These are phyloP conservation scores for Xanthoconium purpureum DNA, from an alignment of 768 basidiomycete genomes.

Conservation along the genomic window DNA sequence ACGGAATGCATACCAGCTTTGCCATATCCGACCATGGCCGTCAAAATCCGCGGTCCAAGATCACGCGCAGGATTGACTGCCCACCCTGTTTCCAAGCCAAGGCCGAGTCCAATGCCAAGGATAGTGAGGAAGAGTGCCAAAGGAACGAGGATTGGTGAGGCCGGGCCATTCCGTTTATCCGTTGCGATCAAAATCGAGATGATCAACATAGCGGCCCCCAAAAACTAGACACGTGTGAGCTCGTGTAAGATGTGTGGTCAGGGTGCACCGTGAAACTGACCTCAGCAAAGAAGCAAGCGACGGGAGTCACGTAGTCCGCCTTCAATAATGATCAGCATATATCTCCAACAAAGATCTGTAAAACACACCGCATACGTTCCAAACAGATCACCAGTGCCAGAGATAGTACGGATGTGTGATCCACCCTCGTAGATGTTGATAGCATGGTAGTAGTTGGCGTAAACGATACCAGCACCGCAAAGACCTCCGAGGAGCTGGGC, in stretches of 20 bases:
- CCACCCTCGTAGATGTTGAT: slow-evolving; percentile 65
- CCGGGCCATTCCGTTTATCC: slow-evolving; percentile 50
- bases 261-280: slow-evolving; percentile 23
- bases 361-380: slow-evolving; percentile 55
- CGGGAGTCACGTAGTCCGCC: slow-evolving; percentile 43
- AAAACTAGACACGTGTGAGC: slow-evolving; percentile 38
- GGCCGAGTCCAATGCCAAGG: slow-evolving; percentile 53
- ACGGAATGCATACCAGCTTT: slow-evolving; percentile 38
- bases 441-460: slow-evolving; percentile 65
- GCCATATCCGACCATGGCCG: slow-evolving; percentile 74
- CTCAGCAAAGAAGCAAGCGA: slow-evolving; percentile 48
- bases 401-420: slow-evolving; percentile 49
- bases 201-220: slow-evolving; percentile 53
- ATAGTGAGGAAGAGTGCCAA: slow-evolving; percentile 53
- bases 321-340: slow-evolving; percentile 17
- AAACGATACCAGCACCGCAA: slow-evolving; percentile 54
- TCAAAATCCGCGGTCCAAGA: slow-evolving; percentile 64
- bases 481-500: slow-evolving; percentile 63
- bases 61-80: slow-evolving; percentile 73
- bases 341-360: not conserved
- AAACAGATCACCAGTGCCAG: slow-evolving; percentile 56
- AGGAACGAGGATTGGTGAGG: slow-evolving; percentile 50
- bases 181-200: slow-evolving; percentile 51
- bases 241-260: not conserved
- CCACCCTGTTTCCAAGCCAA: slow-evolving; percentile 66